Evolutionary conservation across 768 basidiomycete genomes (phyloP).

Genomic region (Boletus coccyginus): DNA sequence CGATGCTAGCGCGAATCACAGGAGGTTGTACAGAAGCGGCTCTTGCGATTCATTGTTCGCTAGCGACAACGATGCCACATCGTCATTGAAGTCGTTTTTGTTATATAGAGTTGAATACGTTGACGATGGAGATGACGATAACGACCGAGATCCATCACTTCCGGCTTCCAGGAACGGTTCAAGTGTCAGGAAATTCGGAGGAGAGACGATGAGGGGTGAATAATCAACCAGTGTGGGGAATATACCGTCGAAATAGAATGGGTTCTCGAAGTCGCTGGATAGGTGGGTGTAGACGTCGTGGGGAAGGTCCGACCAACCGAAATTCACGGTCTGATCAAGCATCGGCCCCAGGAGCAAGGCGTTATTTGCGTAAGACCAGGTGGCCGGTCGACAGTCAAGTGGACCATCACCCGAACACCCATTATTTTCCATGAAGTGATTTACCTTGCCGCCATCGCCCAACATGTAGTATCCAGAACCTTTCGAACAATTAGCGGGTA

Average conservation of each 20-base stretch:
- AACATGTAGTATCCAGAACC: conserved; percentile 5
- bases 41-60: conserved; percentile 9
- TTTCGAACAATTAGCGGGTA: conserved; percentile 8
- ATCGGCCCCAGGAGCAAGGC: background rate
- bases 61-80: conserved; percentile 6
- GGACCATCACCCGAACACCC: conserved; percentile 4
- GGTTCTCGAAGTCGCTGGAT: background rate
- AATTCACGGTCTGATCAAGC: conserved; percentile 1
- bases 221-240: conserved; percentile 3
- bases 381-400: conserved; percentile 2
- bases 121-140: conserved; percentile 26
- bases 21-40: conserved; percentile 10
- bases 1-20: conserved; percentile 14
- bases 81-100: conserved; percentile 5
- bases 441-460: background rate
- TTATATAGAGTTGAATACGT: conserved; percentile 16
- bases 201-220: conserved; percentile 6
- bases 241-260: conserved; percentile 4
- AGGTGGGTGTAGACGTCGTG: conserved; percentile 2
- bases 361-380: conserved; percentile 3
- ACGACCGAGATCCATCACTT: conserved; percentile 16
- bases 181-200: conserved; percentile 6
- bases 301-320: background rate
- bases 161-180: conserved; percentile 16
- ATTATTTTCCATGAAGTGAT: background rate